Conservation (phyloP, 2,329 filamentous ascomycete species). For the Neopestalotiopsis sp. region DNA sequence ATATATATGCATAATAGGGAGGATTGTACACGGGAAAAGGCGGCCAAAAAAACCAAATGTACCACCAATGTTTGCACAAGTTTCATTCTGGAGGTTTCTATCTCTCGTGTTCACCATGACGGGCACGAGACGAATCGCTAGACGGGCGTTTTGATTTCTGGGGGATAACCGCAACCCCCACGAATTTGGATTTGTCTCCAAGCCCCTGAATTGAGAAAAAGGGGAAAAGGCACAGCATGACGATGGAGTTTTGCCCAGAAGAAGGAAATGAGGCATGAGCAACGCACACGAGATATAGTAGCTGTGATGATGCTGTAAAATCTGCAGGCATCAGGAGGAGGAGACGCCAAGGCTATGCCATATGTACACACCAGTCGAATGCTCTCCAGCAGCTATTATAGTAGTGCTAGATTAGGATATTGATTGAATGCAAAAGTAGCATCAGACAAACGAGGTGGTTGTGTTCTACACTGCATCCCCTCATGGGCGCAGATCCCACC, state of each 20-base stretch:
- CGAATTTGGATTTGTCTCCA: background rate
- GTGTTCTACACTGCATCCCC: no score
- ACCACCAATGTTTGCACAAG: conserved; percentile 11
- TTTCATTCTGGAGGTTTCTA: conserved; percentile 2
- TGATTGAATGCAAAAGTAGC: no score
- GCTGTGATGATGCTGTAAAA: background rate
- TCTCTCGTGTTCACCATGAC: background rate
- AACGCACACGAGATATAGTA: background rate
- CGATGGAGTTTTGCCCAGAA: background rate
- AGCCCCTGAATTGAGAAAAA: background rate
- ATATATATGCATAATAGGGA: conserved; percentile 31
- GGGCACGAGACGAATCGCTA: background rate
- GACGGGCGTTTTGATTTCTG: conserved; percentile 6
- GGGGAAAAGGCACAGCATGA: background rate
- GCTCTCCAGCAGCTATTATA: no score
- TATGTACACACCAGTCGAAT: no score
- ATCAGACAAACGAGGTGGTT: no score
- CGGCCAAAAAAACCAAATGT: background rate
- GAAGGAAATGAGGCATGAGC: background rate
- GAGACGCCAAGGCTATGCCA: no score
- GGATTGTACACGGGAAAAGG: background rate
- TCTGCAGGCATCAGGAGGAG: no score
- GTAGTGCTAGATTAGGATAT: no score
- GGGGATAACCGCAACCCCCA: background rate
- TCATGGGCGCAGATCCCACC: no score